Percentiles rank a stretch among this genome's conserved stretches.
Evolutionary conservation across 192 early-diverging fungal species (phyloP).

Genomic region (Gigaspora rosea): DNA sequence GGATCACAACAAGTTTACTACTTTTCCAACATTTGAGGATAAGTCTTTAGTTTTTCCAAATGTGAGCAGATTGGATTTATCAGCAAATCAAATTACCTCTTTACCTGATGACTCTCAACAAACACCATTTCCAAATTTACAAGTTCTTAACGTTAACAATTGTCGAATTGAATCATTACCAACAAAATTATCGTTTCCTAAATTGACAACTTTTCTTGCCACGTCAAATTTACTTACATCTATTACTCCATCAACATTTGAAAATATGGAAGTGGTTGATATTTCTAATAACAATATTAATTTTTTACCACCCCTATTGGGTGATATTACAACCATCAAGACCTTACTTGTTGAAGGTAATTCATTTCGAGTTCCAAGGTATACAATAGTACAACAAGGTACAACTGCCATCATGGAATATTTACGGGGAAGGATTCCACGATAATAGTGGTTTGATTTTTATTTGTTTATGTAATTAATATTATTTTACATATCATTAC

Average conservation of each 20-base stretch:
- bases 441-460: neutral
- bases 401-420: conserved; percentile 59
- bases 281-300: conserved; percentile 59
- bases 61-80: conserved; percentile 45
- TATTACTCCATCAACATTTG: conserved; percentile 48
- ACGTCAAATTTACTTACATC: conserved; percentile 45
- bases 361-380: conserved; percentile 56
- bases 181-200: conserved; percentile 46
- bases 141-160: conserved; percentile 41
- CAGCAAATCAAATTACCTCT: conserved; percentile 47
- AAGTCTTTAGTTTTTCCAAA: conserved; percentile 38
- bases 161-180: conserved; percentile 46
- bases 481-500: too few relatives aligned
- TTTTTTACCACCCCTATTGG: conserved; percentile 52
- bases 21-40: conserved; percentile 41
- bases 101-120: conserved; percentile 30
- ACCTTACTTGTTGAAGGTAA: conserved; percentile 54
- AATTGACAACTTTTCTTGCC: conserved; percentile 41
- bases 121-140: conserved; percentile 48
- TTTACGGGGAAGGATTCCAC: conserved; percentile 49
- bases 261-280: conserved; percentile 46
- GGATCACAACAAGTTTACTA: conserved; percentile 52
- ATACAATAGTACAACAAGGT: conserved; percentile 51
- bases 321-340: conserved; percentile 47
- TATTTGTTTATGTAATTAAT: too few relatives aligned